Conservation (phyloP, 192 early-diverging fungal genomes). For the Podila epicladia region DNA sequence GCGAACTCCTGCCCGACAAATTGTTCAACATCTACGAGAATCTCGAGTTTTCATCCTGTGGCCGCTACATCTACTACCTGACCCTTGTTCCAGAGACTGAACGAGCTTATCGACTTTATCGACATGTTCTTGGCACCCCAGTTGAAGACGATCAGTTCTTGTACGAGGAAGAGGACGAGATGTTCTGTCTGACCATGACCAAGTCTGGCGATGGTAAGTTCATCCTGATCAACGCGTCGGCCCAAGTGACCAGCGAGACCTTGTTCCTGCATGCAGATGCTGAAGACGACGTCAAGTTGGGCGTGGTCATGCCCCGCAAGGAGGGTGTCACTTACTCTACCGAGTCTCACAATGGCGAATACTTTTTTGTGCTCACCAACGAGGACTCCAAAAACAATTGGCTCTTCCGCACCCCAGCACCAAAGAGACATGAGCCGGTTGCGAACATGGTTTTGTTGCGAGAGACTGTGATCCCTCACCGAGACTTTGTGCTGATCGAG, state of each 20-base stretch:
- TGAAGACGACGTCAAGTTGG: slow-evolving; percentile 24
- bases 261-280: slow-evolving; percentile 52
- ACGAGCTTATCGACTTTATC: slow-evolving; percentile 59
- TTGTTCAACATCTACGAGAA: slow-evolving; percentile 62
- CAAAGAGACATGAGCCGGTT: slow-evolving; percentile 16
- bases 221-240: slow-evolving; percentile 60
- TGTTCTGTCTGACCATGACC: slow-evolving; percentile 66
- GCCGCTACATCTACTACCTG: slow-evolving; percentile 60
- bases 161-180: slow-evolving; percentile 68
- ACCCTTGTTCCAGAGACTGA: slow-evolving; percentile 59
- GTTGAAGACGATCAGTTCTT: slow-evolving; percentile 53
- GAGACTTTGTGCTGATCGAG: slow-evolving; percentile 69
- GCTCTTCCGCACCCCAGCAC: slow-evolving; percentile 63
- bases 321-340: slow-evolving; percentile 59
- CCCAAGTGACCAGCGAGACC: slow-evolving; percentile 68
- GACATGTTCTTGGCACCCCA: slow-evolving; percentile 57
- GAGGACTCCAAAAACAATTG: slow-evolving; percentile 69
- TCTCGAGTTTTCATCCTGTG: slow-evolving; percentile 66
- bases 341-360: slow-evolving; percentile 58
- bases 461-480: slow-evolving; percentile 66
- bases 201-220: slow-evolving; percentile 63
- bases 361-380: slow-evolving; percentile 67
- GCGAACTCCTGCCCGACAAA: slow-evolving; percentile 52
- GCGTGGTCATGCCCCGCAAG: slow-evolving; percentile 58
- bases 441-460: slow-evolving; percentile 25